Evolutionary conservation across 2,329 filamentous ascomycete species (phyloP).

Genomic region (Apiospora marii): DNA sequence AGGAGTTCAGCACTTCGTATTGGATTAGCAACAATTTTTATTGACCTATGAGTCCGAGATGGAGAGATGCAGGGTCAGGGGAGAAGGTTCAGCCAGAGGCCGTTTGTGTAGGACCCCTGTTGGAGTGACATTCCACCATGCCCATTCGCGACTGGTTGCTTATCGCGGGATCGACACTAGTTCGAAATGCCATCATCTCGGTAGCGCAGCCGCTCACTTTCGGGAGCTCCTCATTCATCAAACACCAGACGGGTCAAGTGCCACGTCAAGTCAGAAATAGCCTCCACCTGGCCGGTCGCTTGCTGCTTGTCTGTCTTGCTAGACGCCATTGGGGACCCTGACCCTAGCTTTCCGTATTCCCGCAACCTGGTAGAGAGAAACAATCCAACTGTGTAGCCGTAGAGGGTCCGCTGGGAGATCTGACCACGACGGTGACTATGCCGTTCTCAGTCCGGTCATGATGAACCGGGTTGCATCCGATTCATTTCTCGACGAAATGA

Average conservation of each 20-base stretch:
- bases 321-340: not conserved
- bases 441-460: not conserved
- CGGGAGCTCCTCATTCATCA: constrained; percentile 14
- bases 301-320: not conserved
- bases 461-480: not conserved
- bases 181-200: constrained; percentile 27
- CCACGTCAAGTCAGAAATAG: constrained; percentile 17
- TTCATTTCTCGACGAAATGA: constrained; percentile 3
- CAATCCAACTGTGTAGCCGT: not conserved
- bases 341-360: not conserved
- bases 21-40: not conserved
- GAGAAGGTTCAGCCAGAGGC: not conserved
- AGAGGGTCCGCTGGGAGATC: not conserved
- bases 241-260: constrained; percentile 14
- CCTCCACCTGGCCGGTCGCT: not conserved
- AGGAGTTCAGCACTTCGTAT: not conserved
- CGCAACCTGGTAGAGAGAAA: not conserved
- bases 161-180: constrained; percentile 27
- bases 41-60: not conserved
- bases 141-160: constrained; percentile 5
- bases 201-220: constrained; percentile 23
- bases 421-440: not conserved
- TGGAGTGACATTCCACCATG: constrained; percentile 4
- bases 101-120: constrained; percentile 15
- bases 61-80: not conserved